A percentile compares a stretch with the other conserved stretches of the same genome.
Conservation (phyloP, 306 rosid species). For the Gastrolobium bilobum region DNA sequence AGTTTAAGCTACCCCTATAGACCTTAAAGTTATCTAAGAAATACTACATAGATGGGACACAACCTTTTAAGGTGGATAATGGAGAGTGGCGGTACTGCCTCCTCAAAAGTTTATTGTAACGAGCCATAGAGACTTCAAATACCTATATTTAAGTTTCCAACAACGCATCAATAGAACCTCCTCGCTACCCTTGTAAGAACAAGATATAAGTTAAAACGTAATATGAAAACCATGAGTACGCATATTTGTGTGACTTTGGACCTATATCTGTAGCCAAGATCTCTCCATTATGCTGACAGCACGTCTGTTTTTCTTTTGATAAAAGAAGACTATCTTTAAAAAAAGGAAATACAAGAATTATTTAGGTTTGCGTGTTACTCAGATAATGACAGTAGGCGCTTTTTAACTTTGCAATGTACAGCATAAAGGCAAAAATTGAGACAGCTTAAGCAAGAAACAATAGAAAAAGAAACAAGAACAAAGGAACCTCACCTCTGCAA, state of each 20-base stretch:
- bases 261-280: constrained; percentile 34
- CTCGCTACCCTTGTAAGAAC: constrained; percentile 42
- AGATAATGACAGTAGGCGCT: constrained; percentile 15
- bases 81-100: constrained; percentile 42
- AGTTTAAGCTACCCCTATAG: constrained; percentile 29
- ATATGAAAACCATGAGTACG: neutral
- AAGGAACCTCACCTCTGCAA: constrained; percentile 77
- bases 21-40: constrained; percentile 29
- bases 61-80: constrained; percentile 28
- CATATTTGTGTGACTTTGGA: constrained; percentile 25
- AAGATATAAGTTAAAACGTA: constrained; percentile 32
- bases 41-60: constrained; percentile 35
- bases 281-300: constrained; percentile 22
- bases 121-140: constrained; percentile 46
- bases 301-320: constrained; percentile 9
- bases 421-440: constrained; percentile 38
- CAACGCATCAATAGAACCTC: constrained; percentile 43
- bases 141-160: constrained; percentile 43
- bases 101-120: constrained; percentile 37
- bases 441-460: constrained; percentile 30
- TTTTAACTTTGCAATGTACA: constrained; percentile 26
- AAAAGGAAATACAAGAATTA: neutral
- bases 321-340: constrained; percentile 8
- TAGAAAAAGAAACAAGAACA: constrained; percentile 1
- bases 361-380: constrained; percentile 12